Conservation (phyloP, 352 stramenopile species). For the Pythium inflatum region DNA sequence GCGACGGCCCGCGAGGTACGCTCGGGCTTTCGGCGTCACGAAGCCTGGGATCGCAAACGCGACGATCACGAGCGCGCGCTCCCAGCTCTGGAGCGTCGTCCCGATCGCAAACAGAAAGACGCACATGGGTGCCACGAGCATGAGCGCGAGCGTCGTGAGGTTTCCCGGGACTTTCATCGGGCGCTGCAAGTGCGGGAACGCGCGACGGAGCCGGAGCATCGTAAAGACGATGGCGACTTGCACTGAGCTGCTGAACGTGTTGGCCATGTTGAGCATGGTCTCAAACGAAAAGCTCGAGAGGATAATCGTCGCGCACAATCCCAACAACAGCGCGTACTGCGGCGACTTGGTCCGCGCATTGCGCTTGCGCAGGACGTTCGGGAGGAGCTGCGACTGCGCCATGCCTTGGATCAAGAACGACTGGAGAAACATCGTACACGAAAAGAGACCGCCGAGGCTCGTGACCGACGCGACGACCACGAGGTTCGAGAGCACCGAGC, state of each 20-base stretch:
- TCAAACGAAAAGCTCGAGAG: conserved; percentile 2
- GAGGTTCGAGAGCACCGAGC: conserved; percentile 73
- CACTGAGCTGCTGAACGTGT: not conserved
- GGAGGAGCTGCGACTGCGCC: not conserved
- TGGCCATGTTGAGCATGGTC: not conserved
- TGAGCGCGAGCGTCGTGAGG: not conserved
- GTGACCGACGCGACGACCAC: conserved; percentile 32
- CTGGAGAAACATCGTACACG: not conserved
- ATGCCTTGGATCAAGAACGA: not conserved
- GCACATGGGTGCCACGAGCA: not conserved
- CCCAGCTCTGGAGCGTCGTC: conserved; percentile 6
- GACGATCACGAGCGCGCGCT: conserved; percentile 8
- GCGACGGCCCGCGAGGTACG: not conserved
- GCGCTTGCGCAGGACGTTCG: not conserved
- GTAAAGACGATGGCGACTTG: conserved; percentile 7
- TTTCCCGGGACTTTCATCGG: conserved; percentile 33
- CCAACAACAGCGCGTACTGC: not conserved
- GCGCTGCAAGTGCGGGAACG: conserved; percentile 42
- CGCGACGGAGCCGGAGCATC: conserved; percentile 59
- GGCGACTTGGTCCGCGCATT: not conserved
- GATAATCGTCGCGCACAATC: not conserved
- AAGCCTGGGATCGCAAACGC: conserved; percentile 17
- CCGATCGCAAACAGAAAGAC: conserved; percentile 7
- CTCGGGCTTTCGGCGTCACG: conserved; percentile 5
- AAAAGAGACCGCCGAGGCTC: not conserved